Evolutionary conservation across 2,329 filamentous ascomycete genomes (phyloP), one percentile per base, ranked within the genome.

Genomic region (Penicillium janthinellum): DNA sequence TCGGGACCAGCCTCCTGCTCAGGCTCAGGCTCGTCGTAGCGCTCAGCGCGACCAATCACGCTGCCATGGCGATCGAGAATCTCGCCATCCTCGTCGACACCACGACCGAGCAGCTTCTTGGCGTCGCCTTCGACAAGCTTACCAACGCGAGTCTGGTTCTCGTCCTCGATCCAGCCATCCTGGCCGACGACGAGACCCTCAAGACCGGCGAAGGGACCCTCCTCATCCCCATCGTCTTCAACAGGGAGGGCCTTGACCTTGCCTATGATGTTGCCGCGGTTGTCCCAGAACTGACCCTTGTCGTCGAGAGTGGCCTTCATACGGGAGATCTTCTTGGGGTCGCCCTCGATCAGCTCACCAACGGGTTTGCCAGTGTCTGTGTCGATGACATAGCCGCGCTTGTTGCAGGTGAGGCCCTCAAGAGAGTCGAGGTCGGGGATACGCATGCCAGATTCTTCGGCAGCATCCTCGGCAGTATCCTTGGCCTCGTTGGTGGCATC

Each of bases 231-330:
- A 7, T 42, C 56, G 25, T 79, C 77, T 57, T 78, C 73, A 15
- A 75, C 56, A 4, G 76, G 73, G 3, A 78, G 66, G 0, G 76
- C 73, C 61, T 84, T 79, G 62, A 87, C 84, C 63, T 83, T 83
- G 42, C 86, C 87, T 62, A 89, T 81, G 63, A 89, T 80, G 45
- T 87, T 86, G 47, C 86, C 86, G 48, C 85, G 82, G 71, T 82
- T 85, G 71, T 88, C 86, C 69, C 88, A 80, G 57, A 89, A 84
- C 67, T 88, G 86, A 20, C 86, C 86, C 73, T 87, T 80, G 60
- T 82, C 82, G 64, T 89, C 87, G 25, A 77, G 72, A 15, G 68
- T 65, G 20, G 65, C 69, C 10, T 77, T 78, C 20, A 74, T 63
- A 49, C 75, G 75, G 49, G 75, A 68, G 65, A 87, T 78, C 73